These are phyloP conservation scores for Elongisporangium senticosum DNA, from an alignment of 352 stramenopile species.

Conservation along the genomic window DNA sequence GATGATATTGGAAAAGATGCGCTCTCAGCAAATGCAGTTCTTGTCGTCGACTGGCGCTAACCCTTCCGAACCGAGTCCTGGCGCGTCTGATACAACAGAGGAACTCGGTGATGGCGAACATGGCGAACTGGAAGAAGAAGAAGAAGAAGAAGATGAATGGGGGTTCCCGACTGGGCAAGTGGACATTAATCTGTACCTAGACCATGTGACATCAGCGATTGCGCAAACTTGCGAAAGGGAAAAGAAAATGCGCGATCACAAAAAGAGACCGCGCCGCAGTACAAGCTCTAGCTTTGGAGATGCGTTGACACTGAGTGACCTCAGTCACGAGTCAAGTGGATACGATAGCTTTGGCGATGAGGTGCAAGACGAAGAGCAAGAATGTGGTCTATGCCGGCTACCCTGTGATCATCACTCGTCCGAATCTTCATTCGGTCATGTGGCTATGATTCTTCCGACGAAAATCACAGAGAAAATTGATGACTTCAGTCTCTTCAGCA, in stretches of 20 bases:
- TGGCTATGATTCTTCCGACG: slow-evolving; percentile 67
- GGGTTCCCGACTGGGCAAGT: slow-evolving; percentile 73
- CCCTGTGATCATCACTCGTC: slow-evolving; percentile 33
- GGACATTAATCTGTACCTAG: slow-evolving; percentile 57
- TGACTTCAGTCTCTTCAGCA: not conserved
- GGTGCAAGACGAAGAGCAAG: slow-evolving; percentile 21
- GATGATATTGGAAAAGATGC: slow-evolving; percentile 66
- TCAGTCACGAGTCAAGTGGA: not conserved
- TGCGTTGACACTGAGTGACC: not conserved
- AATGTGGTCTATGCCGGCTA: slow-evolving; percentile 62
- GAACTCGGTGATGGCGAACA: slow-evolving; percentile 23
- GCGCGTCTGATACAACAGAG: slow-evolving; percentile 10
- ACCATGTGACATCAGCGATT: slow-evolving; percentile 62
- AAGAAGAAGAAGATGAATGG: slow-evolving; percentile 71
- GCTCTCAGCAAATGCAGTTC: slow-evolving; percentile 70
- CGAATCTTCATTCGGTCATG: slow-evolving; percentile 54
- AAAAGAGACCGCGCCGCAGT: slow-evolving; percentile 24
- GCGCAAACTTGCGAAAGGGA: slow-evolving; percentile 47
- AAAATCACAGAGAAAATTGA: slow-evolving; percentile 37
- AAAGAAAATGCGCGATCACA: slow-evolving; percentile 22
- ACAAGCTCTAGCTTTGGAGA: slow-evolving; percentile 7
- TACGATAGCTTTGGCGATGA: slow-evolving; percentile 14
- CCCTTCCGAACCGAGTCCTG: slow-evolving; percentile 1
- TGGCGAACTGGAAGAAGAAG: slow-evolving; percentile 46
- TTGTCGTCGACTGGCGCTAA: slow-evolving; percentile 33